Evolutionary conservation across 108 stramenopile genomes (phyloP).

Genomic region (Discostella stelligeroides): DNA sequence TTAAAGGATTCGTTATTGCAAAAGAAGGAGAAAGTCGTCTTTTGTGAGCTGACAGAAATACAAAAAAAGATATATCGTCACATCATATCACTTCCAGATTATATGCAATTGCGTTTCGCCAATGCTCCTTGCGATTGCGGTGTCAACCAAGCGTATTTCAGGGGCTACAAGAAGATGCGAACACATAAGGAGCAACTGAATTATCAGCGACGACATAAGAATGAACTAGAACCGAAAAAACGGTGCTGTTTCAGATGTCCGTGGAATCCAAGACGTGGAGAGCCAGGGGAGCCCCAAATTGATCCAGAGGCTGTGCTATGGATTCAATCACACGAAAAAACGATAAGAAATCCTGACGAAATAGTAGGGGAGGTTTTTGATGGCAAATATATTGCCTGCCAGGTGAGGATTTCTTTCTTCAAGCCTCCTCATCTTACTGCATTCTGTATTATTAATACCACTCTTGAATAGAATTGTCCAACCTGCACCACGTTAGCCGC

Average conservation of each 20-base stretch:
- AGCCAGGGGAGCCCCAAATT: constrained; percentile 46
- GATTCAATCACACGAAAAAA: constrained; percentile 41
- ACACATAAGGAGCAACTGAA: constrained; percentile 66
- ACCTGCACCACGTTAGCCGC: constrained; percentile 65
- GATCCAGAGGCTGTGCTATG: constrained; percentile 77
- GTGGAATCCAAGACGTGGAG: constrained; percentile 44
- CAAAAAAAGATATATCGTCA: constrained; percentile 82
- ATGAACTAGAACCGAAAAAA: constrained; percentile 49
- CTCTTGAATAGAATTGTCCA: constrained; percentile 53
- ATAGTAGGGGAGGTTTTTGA: constrained; percentile 30
- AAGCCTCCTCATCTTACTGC: background rate
- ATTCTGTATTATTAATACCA: background rate
- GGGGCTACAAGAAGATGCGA: constrained; percentile 51
- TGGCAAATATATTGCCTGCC: constrained; percentile 30
- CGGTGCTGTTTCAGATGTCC: constrained; percentile 71
- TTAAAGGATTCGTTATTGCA: constrained; percentile 66
- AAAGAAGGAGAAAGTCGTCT: constrained; percentile 80
- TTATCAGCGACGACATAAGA: constrained; percentile 65
- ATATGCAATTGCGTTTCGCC: constrained; percentile 57
- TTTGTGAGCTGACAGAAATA: constrained; percentile 74
- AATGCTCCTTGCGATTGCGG: constrained; percentile 86
- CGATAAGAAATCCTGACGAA: constrained; percentile 18
- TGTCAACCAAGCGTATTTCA: constrained; percentile 71
- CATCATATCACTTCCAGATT: constrained; percentile 77
- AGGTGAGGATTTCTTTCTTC: background rate